Evolutionary conservation across 441 rosid species (phyloP).

Genomic region (Populus hybrid): DNA sequence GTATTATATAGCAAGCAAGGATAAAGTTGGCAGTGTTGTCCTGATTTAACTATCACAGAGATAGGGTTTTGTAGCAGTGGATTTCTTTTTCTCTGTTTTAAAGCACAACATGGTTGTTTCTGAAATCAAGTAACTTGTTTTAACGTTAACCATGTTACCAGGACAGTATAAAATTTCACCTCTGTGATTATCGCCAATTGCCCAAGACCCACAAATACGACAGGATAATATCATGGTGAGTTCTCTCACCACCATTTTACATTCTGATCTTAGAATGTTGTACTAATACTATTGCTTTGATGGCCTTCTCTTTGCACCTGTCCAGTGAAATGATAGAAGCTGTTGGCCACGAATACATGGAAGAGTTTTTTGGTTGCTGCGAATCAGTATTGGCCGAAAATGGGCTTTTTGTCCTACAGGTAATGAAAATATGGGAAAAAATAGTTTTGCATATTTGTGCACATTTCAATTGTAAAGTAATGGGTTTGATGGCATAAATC

Average conservation of each 20-base stretch:
- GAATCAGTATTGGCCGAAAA: constrained; percentile 70
- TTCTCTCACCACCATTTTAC: too few relatives aligned
- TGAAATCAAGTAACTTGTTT: neutral
- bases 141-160: constrained; percentile 13
- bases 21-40: too few relatives aligned
- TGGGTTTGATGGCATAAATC: neutral
- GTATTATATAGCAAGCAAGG: too few relatives aligned
- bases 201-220: constrained; percentile 48
- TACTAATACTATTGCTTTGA: too few relatives aligned
- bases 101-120: neutral
- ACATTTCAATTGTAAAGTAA: too few relatives aligned
- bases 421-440: constrained; percentile 7
- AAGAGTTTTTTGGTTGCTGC: constrained; percentile 65
- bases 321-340: constrained; percentile 84
- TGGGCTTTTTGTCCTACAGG: constrained; percentile 80
- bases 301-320: neutral
- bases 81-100: too few relatives aligned
- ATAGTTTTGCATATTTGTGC: too few relatives aligned
- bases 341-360: constrained; percentile 82
- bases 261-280: neutral
- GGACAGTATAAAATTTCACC: constrained; percentile 59
- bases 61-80: too few relatives aligned
- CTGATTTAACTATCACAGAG: too few relatives aligned
- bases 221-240: constrained; percentile 76
- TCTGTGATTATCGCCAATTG: constrained; percentile 69